Conservation (phyloP, 1,284 basidiomycete genomes). For the Pseudozyma sp. region DNA sequence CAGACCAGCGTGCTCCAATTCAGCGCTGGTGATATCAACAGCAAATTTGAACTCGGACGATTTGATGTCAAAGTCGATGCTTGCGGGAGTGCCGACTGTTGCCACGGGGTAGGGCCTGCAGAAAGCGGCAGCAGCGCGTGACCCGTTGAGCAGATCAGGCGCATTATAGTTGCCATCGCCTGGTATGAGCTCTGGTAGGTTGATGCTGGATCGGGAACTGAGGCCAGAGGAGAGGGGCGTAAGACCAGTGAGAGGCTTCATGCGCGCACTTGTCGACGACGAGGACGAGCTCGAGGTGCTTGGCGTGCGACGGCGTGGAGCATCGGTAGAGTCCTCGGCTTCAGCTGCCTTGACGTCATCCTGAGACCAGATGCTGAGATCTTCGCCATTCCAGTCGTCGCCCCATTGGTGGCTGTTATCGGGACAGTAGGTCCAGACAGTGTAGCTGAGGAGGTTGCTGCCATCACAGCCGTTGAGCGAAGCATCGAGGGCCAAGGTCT, state of each 20-base stretch:
- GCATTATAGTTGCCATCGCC: conserved; percentile 29
- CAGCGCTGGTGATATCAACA: conserved; percentile 38
- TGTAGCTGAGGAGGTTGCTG: conserved; percentile 82
- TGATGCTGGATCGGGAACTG: conserved; percentile 16
- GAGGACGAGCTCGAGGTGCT: conserved; percentile 10
- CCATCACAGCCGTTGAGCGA: conserved; percentile 91
- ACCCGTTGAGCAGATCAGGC: conserved; percentile 47
- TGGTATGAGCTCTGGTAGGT: conserved; percentile 23
- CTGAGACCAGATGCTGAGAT: conserved; percentile 83
- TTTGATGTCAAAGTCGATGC: conserved; percentile 60
- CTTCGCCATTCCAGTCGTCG: conserved; percentile 96
- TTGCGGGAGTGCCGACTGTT: conserved; percentile 52
- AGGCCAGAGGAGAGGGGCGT: conserved; percentile 14
- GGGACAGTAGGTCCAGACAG: conserved; percentile 90
- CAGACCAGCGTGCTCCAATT: conserved; percentile 64
- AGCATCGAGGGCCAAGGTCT: conserved; percentile 89
- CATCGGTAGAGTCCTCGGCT: neutral
- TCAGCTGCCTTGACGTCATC: conserved; percentile 75
- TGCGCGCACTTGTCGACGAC: conserved; percentile 2
- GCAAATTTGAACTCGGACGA: conserved; percentile 50
- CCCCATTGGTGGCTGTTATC: conserved; percentile 84
- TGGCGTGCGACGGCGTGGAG: neutral
- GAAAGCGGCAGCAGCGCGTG: conserved; percentile 56
- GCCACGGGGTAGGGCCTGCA: conserved; percentile 58
- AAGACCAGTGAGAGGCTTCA: conserved; percentile 17